These are phyloP conservation scores for Zygnema cylindricum DNA, from an alignment of 139 green algal species.

Conservation along the genomic window DNA sequence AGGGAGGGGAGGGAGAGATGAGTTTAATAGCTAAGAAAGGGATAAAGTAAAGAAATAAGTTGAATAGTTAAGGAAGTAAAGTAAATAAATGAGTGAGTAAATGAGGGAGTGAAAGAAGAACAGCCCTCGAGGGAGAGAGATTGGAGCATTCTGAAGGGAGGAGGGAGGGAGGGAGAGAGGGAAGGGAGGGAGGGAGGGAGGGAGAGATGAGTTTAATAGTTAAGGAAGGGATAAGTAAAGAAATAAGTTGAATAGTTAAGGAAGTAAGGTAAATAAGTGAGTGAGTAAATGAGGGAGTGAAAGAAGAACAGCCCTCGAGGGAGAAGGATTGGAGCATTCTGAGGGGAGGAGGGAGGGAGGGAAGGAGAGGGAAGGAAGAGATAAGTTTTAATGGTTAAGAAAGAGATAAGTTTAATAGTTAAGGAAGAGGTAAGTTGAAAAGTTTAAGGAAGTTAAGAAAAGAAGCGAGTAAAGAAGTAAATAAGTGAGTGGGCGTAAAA, in stretches of 20 bases:
- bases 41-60: too few species aligned
- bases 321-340: neutral
- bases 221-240: too few species aligned
- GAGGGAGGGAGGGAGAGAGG: too few species aligned
- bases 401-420: too few species aligned
- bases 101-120: slow-evolving; percentile 3
- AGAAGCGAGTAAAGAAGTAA: neutral
- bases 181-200: too few species aligned
- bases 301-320: slow-evolving; percentile 19
- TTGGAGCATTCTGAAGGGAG: neutral
- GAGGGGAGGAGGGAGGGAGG: too few species aligned
- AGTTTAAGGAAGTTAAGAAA: neutral
- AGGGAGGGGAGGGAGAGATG: too few species aligned
- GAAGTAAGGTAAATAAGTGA: neutral
- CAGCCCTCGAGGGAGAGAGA: slow-evolving; percentile 4
- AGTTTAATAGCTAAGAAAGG: too few species aligned
- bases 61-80: neutral
- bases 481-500: neutral
- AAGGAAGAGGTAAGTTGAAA: too few species aligned
- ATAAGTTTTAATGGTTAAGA: too few species aligned
- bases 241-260: neutral
- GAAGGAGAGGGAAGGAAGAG: too few species aligned
- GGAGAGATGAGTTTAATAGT: too few species aligned
- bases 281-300: neutral
- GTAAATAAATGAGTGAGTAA: neutral